Evolutionary conservation across 306 rosid species (phyloP), one percentile per base, ranked within the genome.

Genomic region (Arachis stenosperma): DNA sequence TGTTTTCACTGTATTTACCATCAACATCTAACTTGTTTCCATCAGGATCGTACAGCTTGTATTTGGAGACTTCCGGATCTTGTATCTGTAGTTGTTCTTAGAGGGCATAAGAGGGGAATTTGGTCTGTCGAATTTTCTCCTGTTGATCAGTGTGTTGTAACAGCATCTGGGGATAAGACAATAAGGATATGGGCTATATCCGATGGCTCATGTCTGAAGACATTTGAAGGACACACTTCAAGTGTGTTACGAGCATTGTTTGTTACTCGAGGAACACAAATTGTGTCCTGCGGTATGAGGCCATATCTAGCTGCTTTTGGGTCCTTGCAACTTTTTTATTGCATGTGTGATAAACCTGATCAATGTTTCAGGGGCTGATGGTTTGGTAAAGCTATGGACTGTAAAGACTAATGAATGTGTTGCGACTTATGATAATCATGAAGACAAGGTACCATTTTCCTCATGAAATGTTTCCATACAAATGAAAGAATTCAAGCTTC

Each of bases 111-210:
- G 86, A 88, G 96, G 80, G 98, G 96, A 67, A 81, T 94, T 78
- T 94, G 98, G 98, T 86, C 88, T 22, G 98, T 94, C 33, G 98
- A 94, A 78, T 94, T 94, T 84, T 94, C 98, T 84, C 97, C 98
- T 7, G 90, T 91, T 70, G 98, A 94, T 83, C 96, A 91, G 63
- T 94, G 97, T 87, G 94, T 91, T 57, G 70, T 91, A 75, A 94
- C 98, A 13, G 90, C 98, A 57, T 94, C 98, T 57, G 98, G 98
- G 69, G 98, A 94, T 71, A 91, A 89, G 83, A 89, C 97, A 37
- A 85, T 94, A 71, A 91, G 87, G 88, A 91, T 94, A 74, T 94
- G 98, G 98, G 86, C 91, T 68, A 81, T 94, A 79, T 81, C 96
- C 50, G 96, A 94, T 81, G 98, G 97, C 64, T 94, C 90, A 4